Evolutionary conservation across 75 land plant genomes (phyloP).

Genomic region (Adiantum capillusveneris): DNA sequence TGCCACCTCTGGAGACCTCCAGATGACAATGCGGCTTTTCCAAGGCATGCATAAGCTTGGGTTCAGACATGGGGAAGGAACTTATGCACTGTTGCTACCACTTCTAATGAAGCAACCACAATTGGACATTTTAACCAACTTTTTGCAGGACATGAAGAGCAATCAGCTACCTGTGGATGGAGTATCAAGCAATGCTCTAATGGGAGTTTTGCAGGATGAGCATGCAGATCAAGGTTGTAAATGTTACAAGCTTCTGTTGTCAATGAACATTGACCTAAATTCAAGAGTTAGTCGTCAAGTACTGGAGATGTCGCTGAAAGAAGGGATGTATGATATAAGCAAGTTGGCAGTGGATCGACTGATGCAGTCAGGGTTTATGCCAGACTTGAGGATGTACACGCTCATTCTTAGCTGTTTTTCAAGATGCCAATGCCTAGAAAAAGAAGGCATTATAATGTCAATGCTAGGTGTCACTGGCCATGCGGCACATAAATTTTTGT

Average conservation of each 20-base stretch:
- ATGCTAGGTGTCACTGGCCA: slow-evolving; percentile 57
- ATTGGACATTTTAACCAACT: slow-evolving; percentile 65
- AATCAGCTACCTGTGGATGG: slow-evolving; percentile 56
- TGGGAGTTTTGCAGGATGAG: slow-evolving; percentile 75
- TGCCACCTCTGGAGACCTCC: slow-evolving; percentile 53
- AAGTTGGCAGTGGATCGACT: slow-evolving; percentile 58
- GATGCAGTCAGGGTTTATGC: slow-evolving; percentile 52
- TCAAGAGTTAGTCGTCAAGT: slow-evolving; percentile 60
- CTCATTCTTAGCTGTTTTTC: slow-evolving; percentile 62
- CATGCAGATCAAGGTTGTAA: slow-evolving; percentile 54
- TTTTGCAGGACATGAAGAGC: slow-evolving; percentile 66
- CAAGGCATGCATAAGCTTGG: slow-evolving; percentile 67
- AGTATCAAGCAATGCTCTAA: slow-evolving; percentile 72
- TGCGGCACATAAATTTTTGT: slow-evolving; percentile 65
- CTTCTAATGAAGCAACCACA: slow-evolving; percentile 60
- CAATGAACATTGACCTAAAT: slow-evolving; percentile 62
- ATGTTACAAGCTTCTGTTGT: slow-evolving; percentile 66
- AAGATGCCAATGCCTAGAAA: slow-evolving; percentile 62
- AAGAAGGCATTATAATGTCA: slow-evolving; percentile 56
- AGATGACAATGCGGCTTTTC: slow-evolving; percentile 59
- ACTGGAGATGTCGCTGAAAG: slow-evolving; percentile 75
- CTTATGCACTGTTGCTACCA: slow-evolving; percentile 50
- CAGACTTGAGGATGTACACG: slow-evolving; percentile 67
- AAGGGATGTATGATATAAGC: slow-evolving; percentile 53
- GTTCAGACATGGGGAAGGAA: slow-evolving; percentile 46